A percentile compares a stretch with the other conserved stretches of the same genome.
Conservation (phyloP, 1,284 basidiomycete species). For the Mrakiaceae sp. region DNA sequence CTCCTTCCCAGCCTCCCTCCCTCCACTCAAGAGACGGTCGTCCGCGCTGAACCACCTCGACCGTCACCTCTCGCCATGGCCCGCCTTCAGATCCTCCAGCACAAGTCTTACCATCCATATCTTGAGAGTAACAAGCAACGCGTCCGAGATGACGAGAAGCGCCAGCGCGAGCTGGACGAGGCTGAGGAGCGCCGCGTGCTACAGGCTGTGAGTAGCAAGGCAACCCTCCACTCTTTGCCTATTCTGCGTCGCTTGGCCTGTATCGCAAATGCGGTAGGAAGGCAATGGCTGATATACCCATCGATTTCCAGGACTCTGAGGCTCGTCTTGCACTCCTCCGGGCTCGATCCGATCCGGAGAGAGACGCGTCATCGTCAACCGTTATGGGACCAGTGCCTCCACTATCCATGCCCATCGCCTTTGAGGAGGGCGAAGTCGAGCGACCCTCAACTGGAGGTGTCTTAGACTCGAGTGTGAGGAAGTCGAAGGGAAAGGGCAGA, state of each 20-base stretch:
- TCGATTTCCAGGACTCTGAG: constrained; percentile 23
- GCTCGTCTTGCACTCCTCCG: constrained; percentile 28
- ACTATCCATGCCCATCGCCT: no score
- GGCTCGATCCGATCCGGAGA: constrained; percentile 13
- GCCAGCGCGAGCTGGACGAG: constrained; percentile 29
- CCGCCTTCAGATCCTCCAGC: constrained; percentile 33
- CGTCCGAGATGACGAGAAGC: constrained; percentile 35
- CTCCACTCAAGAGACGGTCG: no score
- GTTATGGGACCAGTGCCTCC: no score
- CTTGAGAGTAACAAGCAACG: constrained; percentile 36
- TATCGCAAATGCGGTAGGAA: background rate
- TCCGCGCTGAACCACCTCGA: no score
- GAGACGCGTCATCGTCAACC: no score
- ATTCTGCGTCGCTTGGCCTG: background rate
- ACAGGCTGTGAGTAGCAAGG: constrained; percentile 24
- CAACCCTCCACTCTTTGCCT: background rate
- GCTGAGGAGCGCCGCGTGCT: constrained; percentile 27
- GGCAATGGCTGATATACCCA: background rate
- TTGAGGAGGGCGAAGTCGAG: background rate
- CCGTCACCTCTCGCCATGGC: constrained; percentile 24
- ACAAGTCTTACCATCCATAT: constrained; percentile 38
- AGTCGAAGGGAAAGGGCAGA: constrained; percentile 3
- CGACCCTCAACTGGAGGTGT: background rate
- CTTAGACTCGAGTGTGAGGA: no score
- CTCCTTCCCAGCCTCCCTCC: no score